Conservation (phyloP, 164 flowering plant species). For the Berberis thunbergii region DNA sequence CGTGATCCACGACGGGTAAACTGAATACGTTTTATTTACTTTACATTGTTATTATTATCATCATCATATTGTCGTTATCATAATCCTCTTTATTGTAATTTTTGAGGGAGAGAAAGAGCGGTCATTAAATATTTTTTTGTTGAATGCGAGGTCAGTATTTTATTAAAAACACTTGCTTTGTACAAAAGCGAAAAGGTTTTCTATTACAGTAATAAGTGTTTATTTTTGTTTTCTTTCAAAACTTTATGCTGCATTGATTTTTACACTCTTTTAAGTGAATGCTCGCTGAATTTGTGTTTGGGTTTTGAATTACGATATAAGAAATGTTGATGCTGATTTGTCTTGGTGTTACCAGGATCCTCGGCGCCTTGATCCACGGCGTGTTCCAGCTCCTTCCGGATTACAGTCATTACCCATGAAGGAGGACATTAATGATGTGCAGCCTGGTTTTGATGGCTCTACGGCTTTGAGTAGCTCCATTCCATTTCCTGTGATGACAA, state of each 20-base stretch:
- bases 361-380: constrained; percentile 93
- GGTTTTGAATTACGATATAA: background rate
- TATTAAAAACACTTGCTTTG: too few species aligned
- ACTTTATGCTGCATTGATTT: too few species aligned
- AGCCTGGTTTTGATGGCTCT: constrained; percentile 32
- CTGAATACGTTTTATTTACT: background rate
- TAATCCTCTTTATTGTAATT: too few species aligned
- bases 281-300: too few species aligned
- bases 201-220: too few species aligned
- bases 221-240: too few species aligned
- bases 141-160: too few species aligned
- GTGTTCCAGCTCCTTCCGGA: constrained; percentile 33
- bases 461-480: constrained; percentile 21
- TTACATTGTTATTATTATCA: background rate
- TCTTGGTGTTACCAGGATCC: constrained; percentile 62
- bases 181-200: too few species aligned
- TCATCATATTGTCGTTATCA: too few species aligned
- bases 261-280: too few species aligned
- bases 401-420: constrained; percentile 24
- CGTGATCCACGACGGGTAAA: constrained; percentile 94
- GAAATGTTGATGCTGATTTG: background rate
- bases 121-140: too few species aligned
- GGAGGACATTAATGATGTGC: constrained; percentile 33
- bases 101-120: too few species aligned
- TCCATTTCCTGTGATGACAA: constrained; percentile 17